Percentiles rank a stretch among this genome's conserved stretches.
phyloP scores from a whole-genome alignment of 129 eudicot species.

The Centrapalus pauciflorus region DNA sequence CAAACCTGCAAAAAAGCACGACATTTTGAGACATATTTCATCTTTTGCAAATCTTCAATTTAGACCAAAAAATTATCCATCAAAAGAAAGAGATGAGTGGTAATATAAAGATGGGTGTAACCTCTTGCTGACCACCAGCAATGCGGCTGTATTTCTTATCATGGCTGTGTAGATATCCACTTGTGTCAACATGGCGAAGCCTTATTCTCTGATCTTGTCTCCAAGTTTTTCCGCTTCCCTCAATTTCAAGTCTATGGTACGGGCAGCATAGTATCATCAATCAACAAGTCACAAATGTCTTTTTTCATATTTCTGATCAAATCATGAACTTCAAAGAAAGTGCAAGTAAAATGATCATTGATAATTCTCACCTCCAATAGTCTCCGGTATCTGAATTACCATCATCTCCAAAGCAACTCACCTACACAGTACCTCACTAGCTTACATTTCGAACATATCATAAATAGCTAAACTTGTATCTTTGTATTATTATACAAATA shows the following conservation, averaged over 20 bases:
- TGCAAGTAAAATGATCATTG: background rate
- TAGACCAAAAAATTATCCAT: background rate
- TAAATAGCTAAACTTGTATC: background rate
- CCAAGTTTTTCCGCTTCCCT: constrained; percentile 92
- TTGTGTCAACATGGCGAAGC: constrained; percentile 87
- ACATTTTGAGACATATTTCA: background rate
- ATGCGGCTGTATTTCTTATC: constrained; percentile 91
- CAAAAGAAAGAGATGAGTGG: background rate
- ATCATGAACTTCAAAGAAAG: background rate
- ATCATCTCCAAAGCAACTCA: constrained; percentile 94
- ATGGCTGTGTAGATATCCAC: constrained; percentile 94
- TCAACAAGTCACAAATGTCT: too few relatives aligned
- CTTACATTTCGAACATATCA: constrained; percentile 5
- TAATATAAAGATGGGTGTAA: constrained; percentile 20
- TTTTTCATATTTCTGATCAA: background rate
- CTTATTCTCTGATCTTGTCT: constrained; percentile 91
- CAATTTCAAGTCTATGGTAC: constrained; percentile 67
- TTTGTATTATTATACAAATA: background rate
- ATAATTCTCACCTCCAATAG: constrained; percentile 76
- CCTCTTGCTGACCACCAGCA: constrained; percentile 99
- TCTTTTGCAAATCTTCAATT: too few relatives aligned
- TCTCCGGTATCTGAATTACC: constrained; percentile 93
- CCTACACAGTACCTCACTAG: constrained; percentile 41
- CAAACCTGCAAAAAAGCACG: constrained; percentile 58
- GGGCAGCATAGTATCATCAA: constrained; percentile 2